Conservation (phyloP, 106 monocot species). For the Phalaenopsis equestris region DNA sequence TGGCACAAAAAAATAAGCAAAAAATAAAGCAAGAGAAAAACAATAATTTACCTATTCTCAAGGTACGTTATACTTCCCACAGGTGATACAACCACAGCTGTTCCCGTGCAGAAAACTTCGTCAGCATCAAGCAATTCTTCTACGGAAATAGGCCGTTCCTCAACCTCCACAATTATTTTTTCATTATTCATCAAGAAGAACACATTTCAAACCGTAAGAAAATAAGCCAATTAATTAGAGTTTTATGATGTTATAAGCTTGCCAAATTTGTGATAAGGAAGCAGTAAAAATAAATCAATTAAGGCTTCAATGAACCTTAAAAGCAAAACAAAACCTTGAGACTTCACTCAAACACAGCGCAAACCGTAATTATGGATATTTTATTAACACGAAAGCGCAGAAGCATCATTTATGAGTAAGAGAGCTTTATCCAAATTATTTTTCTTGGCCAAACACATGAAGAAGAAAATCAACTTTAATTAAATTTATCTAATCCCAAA, state of each 20-base stretch:
- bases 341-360: not conserved
- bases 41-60: slow-evolving; percentile 47
- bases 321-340: not conserved
- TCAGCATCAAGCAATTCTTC: slow-evolving; percentile 86
- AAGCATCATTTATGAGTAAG: not conserved
- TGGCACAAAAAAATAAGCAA: not conserved
- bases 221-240: not conserved
- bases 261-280: not conserved
- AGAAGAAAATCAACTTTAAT: not conserved
- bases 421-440: not conserved
- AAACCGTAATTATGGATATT: not conserved
- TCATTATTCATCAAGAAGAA: not conserved
- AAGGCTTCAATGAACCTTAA: not conserved
- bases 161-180: slow-evolving; percentile 38
- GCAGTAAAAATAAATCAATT: not conserved
- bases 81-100: slow-evolving; percentile 89
- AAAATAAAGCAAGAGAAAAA: too few relatives aligned
- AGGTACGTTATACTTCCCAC: slow-evolving; percentile 75
- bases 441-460: not conserved
- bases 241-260: not conserved
- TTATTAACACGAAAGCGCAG: not conserved
- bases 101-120: slow-evolving; percentile 97
- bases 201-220: not conserved
- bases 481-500: not conserved
- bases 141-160: slow-evolving; percentile 63